Conservation (phyloP, 768 basidiomycete species). For the Phaeotremella fagi region DNA sequence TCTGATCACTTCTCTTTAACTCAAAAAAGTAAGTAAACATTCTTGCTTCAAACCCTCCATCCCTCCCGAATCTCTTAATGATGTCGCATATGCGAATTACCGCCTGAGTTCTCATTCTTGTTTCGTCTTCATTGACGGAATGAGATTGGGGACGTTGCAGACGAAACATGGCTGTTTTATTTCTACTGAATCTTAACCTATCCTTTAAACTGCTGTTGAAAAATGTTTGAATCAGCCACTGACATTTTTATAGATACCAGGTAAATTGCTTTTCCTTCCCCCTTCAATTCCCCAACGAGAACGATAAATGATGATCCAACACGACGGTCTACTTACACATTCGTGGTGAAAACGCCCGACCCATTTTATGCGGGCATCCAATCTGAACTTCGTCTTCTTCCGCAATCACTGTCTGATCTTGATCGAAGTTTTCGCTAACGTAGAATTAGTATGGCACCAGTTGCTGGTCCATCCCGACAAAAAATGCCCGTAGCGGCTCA, state of each 20-base stretch:
- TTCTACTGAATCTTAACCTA: slow-evolving; percentile 23
- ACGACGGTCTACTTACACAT: slow-evolving; percentile 47
- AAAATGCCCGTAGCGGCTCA: slow-evolving; percentile 23
- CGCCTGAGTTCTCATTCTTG: slow-evolving; percentile 35
- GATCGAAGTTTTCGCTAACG: no score
- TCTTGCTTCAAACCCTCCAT: no score
- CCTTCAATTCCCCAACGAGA: background rate
- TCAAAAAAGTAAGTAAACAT: no score
- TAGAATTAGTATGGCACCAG: slow-evolving; percentile 21
- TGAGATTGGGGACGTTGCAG: slow-evolving; percentile 28
- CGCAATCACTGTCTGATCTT: background rate
- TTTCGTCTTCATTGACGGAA: slow-evolving; percentile 26
- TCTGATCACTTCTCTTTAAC: no score
- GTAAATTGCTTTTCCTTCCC: background rate
- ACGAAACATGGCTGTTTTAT: slow-evolving; percentile 48
- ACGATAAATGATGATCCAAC: slow-evolving; percentile 45
- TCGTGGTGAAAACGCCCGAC: slow-evolving; percentile 45
- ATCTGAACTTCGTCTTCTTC: slow-evolving; percentile 30
- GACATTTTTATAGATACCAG: background rate
- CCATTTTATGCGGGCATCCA: slow-evolving; percentile 45
- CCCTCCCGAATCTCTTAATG: slow-evolving; percentile 18
- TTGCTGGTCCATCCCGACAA: slow-evolving; percentile 37
- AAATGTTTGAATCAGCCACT: background rate
- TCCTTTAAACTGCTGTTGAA: background rate
- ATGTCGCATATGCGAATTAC: slow-evolving; percentile 47